A percentile compares a stretch with the other conserved stretches of the same genome.
Evolutionary conservation across 768 basidiomycete species (phyloP).

Genomic region (Lactarius pseudohatsudake): DNA sequence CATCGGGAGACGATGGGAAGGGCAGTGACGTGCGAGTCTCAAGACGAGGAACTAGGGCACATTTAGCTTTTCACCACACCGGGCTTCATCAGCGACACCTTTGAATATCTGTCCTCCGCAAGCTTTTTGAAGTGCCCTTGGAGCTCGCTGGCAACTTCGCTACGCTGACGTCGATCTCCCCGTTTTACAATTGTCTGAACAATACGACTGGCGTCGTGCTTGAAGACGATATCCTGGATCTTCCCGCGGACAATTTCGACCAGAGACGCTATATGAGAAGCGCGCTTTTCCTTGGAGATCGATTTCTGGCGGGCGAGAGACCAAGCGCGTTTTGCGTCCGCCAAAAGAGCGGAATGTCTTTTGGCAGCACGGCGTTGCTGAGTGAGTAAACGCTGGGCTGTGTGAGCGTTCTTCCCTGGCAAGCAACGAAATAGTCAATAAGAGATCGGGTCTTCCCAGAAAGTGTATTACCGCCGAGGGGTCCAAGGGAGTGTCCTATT

Average conservation of each 20-base stretch:
- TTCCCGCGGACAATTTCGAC: slow-evolving; percentile 77
- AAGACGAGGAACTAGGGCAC: slow-evolving; percentile 66
- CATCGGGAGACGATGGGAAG: slow-evolving; percentile 71
- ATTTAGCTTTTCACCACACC: slow-evolving; percentile 8
- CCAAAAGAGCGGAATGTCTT: slow-evolving; percentile 69
- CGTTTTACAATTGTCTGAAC: slow-evolving; percentile 81
- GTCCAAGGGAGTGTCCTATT: neutral
- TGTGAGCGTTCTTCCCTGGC: slow-evolving; percentile 67
- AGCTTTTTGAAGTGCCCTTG: slow-evolving; percentile 77
- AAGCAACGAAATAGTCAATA: neutral
- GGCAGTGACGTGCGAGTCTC: slow-evolving; percentile 76
- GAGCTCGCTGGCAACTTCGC: slow-evolving; percentile 80
- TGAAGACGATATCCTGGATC: slow-evolving; percentile 83
- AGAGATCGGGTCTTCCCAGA: neutral
- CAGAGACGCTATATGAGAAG: slow-evolving; percentile 69
- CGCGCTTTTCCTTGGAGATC: slow-evolving; percentile 66
- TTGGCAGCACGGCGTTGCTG: slow-evolving; percentile 75
- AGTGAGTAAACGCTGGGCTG: slow-evolving; percentile 62
- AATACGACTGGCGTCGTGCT: slow-evolving; percentile 89
- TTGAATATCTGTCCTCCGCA: slow-evolving; percentile 87
- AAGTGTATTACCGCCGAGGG: neutral
- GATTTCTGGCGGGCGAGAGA: slow-evolving; percentile 70
- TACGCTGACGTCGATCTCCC: slow-evolving; percentile 69
- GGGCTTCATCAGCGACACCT: slow-evolving; percentile 44
- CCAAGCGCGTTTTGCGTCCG: slow-evolving; percentile 77